These are phyloP conservation scores for Tricholoma hemisulphureum DNA, from an alignment of 768 basidiomycete genomes.

Conservation along the genomic window DNA sequence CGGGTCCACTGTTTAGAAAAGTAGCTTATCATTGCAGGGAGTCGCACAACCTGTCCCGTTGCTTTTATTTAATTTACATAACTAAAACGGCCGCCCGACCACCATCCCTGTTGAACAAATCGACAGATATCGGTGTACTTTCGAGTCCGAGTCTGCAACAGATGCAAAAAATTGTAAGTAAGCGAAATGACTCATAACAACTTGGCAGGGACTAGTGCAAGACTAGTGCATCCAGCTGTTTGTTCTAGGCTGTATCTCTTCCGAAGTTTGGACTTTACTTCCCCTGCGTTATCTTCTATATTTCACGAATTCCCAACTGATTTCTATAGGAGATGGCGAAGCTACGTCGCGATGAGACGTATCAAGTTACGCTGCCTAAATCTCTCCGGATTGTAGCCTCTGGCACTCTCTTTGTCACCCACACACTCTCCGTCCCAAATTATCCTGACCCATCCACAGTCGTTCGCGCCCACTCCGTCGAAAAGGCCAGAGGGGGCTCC, in stretches of 20 bases:
- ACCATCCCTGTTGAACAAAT: neutral
- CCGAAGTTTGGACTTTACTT: neutral
- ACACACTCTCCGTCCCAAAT: conserved; percentile 60
- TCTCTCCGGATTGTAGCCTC: conserved; percentile 75
- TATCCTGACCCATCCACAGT: conserved; percentile 59
- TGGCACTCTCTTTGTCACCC: conserved; percentile 78
- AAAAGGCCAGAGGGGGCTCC: conserved; percentile 66
- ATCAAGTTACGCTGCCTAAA: conserved; percentile 25
- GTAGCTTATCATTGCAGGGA: neutral
- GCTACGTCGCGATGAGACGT: conserved; percentile 42
- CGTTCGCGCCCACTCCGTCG: conserved; percentile 70
- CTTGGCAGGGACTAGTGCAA: neutral
- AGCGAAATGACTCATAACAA: conserved; percentile 20
- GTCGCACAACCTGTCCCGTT: neutral
- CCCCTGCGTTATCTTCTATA: conserved; percentile 1
- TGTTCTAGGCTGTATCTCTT: neutral
- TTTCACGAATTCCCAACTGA: conserved; percentile 9
- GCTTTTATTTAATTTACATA: neutral
- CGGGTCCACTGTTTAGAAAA: neutral
- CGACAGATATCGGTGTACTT: conserved; percentile 3
- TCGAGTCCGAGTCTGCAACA: neutral
- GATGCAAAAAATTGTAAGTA: conserved; percentile 6
- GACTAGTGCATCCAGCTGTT: neutral
- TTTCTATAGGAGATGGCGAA: conserved; percentile 38
- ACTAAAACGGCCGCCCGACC: neutral